Conservation (phyloP, 1,284 basidiomycete genomes). For the Microbotryum lychnidis-dioicae region DNA sequence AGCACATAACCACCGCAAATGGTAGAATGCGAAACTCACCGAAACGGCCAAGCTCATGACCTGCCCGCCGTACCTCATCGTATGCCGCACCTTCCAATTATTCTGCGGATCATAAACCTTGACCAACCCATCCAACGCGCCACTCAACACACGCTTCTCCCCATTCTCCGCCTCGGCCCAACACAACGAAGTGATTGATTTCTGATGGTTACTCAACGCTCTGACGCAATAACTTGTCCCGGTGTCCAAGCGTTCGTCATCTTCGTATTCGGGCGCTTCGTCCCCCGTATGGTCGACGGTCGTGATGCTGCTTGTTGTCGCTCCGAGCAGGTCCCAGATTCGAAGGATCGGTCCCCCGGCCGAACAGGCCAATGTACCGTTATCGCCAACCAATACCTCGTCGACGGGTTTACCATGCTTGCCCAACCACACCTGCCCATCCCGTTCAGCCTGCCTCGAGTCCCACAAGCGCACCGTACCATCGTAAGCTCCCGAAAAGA, state of each 20-base stretch:
- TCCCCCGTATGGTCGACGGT: neutral
- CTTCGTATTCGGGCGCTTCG: conserved; percentile 43
- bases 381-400: conserved; percentile 86
- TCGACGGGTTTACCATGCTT: conserved; percentile 63
- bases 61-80: conserved; percentile 95
- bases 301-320: conserved; percentile 44
- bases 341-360: conserved; percentile 87
- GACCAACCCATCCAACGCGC: conserved; percentile 90
- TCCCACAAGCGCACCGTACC: conserved; percentile 85
- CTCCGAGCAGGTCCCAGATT: conserved; percentile 91
- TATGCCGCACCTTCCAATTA: conserved; percentile 90
- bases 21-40: conserved; percentile 47
- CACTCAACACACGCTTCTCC: conserved; percentile 71
- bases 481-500: conserved; percentile 93
- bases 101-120: conserved; percentile 91
- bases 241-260: conserved; percentile 23
- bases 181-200: conserved; percentile 78
- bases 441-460: conserved; percentile 46
- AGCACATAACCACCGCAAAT: conserved; percentile 7
- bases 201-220: conserved; percentile 93
- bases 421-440: conserved; percentile 29
- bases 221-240: conserved; percentile 52
- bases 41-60: conserved; percentile 84
- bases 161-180: conserved; percentile 44
- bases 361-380: conserved; percentile 75